Evolutionary conservation across 257 asterid species (phyloP), one percentile per base, ranked within the genome.

Genomic region (Phtheirospermum japonicum): DNA sequence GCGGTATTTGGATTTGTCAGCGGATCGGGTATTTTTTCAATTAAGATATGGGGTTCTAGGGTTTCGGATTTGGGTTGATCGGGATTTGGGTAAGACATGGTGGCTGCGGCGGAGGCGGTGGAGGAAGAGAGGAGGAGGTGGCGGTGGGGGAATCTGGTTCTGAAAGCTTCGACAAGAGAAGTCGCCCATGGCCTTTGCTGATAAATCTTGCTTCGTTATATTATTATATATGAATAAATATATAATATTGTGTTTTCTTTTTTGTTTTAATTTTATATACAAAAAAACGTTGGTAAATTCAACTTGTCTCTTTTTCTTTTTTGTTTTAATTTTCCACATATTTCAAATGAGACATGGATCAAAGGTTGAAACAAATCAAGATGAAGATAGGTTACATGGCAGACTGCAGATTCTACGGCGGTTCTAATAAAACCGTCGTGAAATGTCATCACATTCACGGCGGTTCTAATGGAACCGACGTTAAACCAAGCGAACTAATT

Each of bases 141-240:
- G 28, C 28, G 28, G 28, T 3, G 28, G 28, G 28, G 64, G 79
- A 75, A 75, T 65, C 71, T 53, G 79, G 53, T 16, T 56, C 55
- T 20, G 80, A 69, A 28, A 59, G 77, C 12, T 64, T 69, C 34
- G 76, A 67, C 34, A 37, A 56, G 5, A n/a, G n/a, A 67, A 13
- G 71, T 58, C 80, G 72, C 71, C 88, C 79, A 74, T 79, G 78
- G 73, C 74, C n/a, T n/a, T n/a, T n/a, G n/a, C n/a, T n/a, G n/a
- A 51, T 52, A 81, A 71, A 82, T 32, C 56, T 3, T 10, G 8
- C 20, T 51, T 63, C 68, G 46, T 32, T 33, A 51, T 64, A 63
- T 63, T 63, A 26, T 28, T 36, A 9, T 36, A 9, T 36, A 0
- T 36, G 42, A 6, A 9, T 36, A 9, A 1, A 9, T 36, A 0